Conservation (phyloP, 352 stramenopile genomes). For the Globisporangium ultimum region DNA sequence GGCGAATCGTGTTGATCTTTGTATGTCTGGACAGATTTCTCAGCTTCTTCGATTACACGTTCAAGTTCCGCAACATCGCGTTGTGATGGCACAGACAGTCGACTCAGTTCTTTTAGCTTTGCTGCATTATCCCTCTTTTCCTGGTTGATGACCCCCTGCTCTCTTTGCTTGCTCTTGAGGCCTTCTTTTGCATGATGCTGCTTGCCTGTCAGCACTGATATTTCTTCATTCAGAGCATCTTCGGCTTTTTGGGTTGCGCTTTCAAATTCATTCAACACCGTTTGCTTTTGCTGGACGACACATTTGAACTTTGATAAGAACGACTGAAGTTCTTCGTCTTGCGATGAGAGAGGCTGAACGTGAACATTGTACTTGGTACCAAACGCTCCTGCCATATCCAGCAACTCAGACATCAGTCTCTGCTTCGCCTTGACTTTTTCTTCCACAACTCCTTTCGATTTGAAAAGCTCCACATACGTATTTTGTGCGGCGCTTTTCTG, state of each 20-base stretch:
- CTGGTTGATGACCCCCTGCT: slow-evolving; percentile 31
- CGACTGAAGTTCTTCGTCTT: slow-evolving; percentile 46
- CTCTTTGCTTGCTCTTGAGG: slow-evolving; percentile 37
- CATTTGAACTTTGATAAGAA: slow-evolving; percentile 48
- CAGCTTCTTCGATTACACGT: slow-evolving; percentile 36
- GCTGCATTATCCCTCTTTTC: slow-evolving; percentile 40
- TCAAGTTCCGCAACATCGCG: slow-evolving; percentile 49
- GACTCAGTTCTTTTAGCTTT: slow-evolving; percentile 40
- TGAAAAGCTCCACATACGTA: slow-evolving; percentile 31
- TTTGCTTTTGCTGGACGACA: slow-evolving; percentile 42
- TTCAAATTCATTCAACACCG: slow-evolving; percentile 32
- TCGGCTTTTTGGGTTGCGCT: slow-evolving; percentile 35
- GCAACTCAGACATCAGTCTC: slow-evolving; percentile 29
- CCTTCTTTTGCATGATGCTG: slow-evolving; percentile 51
- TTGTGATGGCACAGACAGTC: slow-evolving; percentile 32
- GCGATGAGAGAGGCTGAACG: slow-evolving; percentile 39
- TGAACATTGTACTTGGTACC: slow-evolving; percentile 65
- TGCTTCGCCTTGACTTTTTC: slow-evolving; percentile 49
- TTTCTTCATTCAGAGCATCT: slow-evolving; percentile 36
- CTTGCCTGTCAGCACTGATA: slow-evolving; percentile 49
- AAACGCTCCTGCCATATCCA: slow-evolving; percentile 37
- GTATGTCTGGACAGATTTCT: slow-evolving; percentile 38
- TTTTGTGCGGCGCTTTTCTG: slow-evolving; percentile 23
- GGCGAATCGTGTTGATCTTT: slow-evolving; percentile 38
- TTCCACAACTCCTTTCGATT: slow-evolving; percentile 44